phyloP scores from a whole-genome alignment of 1,284 basidiomycete species.

The Neotropicomus parvogracilis region DNA sequence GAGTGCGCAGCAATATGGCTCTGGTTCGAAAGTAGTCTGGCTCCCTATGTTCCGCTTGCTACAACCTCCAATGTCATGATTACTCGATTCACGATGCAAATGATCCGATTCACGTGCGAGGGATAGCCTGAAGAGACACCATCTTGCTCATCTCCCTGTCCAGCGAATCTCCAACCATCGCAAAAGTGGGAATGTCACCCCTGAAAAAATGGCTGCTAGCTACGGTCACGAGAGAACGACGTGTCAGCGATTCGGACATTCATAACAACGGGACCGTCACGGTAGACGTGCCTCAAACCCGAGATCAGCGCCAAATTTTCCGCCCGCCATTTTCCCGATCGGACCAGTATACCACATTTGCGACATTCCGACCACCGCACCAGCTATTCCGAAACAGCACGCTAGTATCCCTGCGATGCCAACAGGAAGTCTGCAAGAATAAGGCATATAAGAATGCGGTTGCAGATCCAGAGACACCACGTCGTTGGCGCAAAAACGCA shows the following conservation, averaged over 20 bases:
- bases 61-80: too few species aligned
- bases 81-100: too few species aligned
- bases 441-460: background rate
- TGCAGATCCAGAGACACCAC: background rate
- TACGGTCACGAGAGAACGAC: slow-evolving; percentile 8
- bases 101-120: too few species aligned
- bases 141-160: slow-evolving; percentile 35
- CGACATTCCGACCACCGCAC: slow-evolving; percentile 50
- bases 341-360: slow-evolving; percentile 54
- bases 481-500: slow-evolving; percentile 14
- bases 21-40: too few species aligned
- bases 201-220: slow-evolving; percentile 45
- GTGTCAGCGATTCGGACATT: background rate
- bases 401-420: slow-evolving; percentile 54
- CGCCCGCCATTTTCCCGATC: slow-evolving; percentile 42
- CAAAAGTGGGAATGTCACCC: slow-evolving; percentile 39
- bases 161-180: slow-evolving; percentile 45
- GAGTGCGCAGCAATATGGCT: too few species aligned
- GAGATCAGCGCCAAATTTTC: slow-evolving; percentile 47
- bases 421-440: slow-evolving; percentile 42
- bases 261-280: too few species aligned
- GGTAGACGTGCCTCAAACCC: slow-evolving; percentile 48
- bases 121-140: too few species aligned
- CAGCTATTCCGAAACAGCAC: slow-evolving; percentile 44
- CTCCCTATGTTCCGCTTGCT: too few species aligned